Evolutionary conservation across 352 stramenopile genomes (phyloP).

Genomic region (Plasmopara viticola): DNA sequence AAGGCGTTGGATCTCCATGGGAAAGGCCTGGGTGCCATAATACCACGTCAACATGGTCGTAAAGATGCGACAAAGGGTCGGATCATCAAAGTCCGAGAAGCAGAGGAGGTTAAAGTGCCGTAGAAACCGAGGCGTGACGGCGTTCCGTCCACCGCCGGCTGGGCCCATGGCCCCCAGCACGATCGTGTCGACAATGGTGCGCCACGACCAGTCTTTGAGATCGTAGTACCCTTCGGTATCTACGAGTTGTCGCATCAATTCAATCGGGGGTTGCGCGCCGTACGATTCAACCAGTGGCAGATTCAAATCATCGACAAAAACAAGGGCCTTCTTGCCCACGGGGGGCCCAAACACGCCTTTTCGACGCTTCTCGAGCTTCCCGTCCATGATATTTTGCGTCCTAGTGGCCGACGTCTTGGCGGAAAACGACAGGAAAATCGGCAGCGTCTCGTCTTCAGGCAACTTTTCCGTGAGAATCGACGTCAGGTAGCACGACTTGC

Average conservation of each 20-base stretch:
- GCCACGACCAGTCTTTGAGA: constrained; percentile 90
- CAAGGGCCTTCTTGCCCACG: constrained; percentile 74
- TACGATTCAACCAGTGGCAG: constrained; percentile 94
- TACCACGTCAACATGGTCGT: constrained; percentile 87
- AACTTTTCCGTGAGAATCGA: constrained; percentile 83
- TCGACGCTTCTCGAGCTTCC: constrained; percentile 90
- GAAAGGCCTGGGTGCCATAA: constrained; percentile 61
- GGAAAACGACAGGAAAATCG: constrained; percentile 89
- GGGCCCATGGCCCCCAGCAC: constrained; percentile 89
- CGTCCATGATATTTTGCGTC: constrained; percentile 94
- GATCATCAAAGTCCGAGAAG: constrained; percentile 92
- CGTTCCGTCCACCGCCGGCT: constrained; percentile 86
- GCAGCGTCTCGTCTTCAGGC: constrained; percentile 73
- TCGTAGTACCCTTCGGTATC: constrained; percentile 91
- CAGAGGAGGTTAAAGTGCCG: constrained; percentile 92
- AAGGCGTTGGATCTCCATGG: constrained; percentile 62
- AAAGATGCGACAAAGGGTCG: constrained; percentile 91
- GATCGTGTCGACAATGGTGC: constrained; percentile 88
- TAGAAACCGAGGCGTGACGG: constrained; percentile 86
- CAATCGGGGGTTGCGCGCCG: constrained; percentile 89
- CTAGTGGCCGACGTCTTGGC: constrained; percentile 92
- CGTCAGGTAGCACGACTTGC: constrained; percentile 88
- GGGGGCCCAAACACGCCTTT: constrained; percentile 90
- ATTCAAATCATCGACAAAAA: constrained; percentile 94
- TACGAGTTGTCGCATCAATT: constrained; percentile 88